A percentile compares a stretch with the other conserved stretches of the same genome.
These are phyloP conservation scores for Helotiales sp. DNA, from an alignment of 2,329 filamentous ascomycete genomes.

Conservation along the genomic window DNA sequence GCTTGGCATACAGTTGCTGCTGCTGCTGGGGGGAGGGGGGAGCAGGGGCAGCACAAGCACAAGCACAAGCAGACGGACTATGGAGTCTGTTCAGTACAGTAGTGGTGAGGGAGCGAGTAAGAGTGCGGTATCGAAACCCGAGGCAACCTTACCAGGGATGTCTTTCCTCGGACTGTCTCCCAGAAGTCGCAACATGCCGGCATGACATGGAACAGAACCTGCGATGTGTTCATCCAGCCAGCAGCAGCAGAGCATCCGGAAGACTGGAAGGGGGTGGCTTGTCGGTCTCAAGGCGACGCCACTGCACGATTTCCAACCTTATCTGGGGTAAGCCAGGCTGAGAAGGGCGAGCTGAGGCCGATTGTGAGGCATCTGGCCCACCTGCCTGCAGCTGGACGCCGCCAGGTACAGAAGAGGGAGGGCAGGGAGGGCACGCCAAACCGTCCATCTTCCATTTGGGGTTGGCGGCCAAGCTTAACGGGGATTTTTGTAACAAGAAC, in stretches of 20 bases:
- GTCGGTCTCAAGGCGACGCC: slow-evolving; percentile 40
- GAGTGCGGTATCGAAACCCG: slow-evolving; percentile 29
- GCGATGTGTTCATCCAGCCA: slow-evolving; percentile 39
- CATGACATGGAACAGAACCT: slow-evolving; percentile 29
- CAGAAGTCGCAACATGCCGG: slow-evolving; percentile 3
- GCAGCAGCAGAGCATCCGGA: slow-evolving; percentile 22
- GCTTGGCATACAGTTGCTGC: slow-evolving; percentile 34
- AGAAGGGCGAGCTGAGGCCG: slow-evolving; percentile 33
- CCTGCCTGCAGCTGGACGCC: slow-evolving; percentile 13
- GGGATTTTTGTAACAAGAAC: slow-evolving; percentile 21
- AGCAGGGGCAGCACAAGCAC: slow-evolving; percentile 7
- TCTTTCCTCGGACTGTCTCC: not conserved
- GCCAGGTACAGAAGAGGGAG: not conserved
- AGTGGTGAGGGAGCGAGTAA: slow-evolving; percentile 6
- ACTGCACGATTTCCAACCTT: slow-evolving; percentile 35
- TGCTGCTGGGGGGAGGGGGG: not conserved
- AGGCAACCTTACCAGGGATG: slow-evolving; percentile 18
- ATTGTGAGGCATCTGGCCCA: slow-evolving; percentile 34
- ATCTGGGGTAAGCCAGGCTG: slow-evolving; percentile 41
- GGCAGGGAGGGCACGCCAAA: slow-evolving; percentile 14
- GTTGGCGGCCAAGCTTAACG: slow-evolving; percentile 20
- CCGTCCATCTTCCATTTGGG: slow-evolving; percentile 21
- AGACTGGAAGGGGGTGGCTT: slow-evolving; percentile 42
- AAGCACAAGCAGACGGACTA: no score
- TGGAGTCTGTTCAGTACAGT: slow-evolving; percentile 13